These are phyloP conservation scores for Mucor mucedo DNA, from an alignment of 371 early-diverging fungal species.

Conservation along the genomic window DNA sequence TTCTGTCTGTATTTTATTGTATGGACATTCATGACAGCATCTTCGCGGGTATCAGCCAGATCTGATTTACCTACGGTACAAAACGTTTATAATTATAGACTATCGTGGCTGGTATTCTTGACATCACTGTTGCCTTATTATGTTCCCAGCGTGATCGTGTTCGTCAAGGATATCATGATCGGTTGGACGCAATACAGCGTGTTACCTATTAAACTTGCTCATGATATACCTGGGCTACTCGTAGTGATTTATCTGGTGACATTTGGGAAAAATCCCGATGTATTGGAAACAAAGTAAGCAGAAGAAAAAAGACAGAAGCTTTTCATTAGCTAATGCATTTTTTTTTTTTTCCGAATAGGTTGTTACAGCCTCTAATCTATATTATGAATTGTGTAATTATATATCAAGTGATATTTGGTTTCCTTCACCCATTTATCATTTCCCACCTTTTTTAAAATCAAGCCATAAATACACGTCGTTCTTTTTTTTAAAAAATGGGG, in stretches of 20 bases:
- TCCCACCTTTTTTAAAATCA: constrained; percentile 1
- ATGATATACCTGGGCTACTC: constrained; percentile 12
- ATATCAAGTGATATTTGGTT: constrained; percentile 26
- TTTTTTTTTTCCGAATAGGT: neutral
- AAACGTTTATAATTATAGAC: constrained; percentile 49
- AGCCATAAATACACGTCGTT: neutral
- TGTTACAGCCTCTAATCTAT: constrained; percentile 6
- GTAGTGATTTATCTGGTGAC: constrained; percentile 11
- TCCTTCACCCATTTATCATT: constrained; percentile 18
- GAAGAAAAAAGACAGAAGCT: neutral
- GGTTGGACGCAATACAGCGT: constrained; percentile 41
- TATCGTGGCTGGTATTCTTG: constrained; percentile 56
- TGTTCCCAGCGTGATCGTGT: constrained; percentile 52
- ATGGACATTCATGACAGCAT: constrained; percentile 15
- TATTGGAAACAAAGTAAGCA: constrained; percentile 11
- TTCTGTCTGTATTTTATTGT: constrained; percentile 12
- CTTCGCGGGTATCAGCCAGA: constrained; percentile 6
- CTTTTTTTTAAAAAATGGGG: constrained; percentile 7
- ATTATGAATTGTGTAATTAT: constrained; percentile 10
- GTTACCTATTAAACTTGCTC: neutral
- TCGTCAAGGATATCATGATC: constrained; percentile 48
- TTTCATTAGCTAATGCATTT: neutral
- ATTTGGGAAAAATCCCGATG: constrained; percentile 4
- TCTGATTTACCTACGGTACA: constrained; percentile 17
- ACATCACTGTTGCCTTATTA: constrained; percentile 52